phyloP scores from a whole-genome alignment of 192 early-diverging fungal genomes.

The Funneliformis mosseae region DNA sequence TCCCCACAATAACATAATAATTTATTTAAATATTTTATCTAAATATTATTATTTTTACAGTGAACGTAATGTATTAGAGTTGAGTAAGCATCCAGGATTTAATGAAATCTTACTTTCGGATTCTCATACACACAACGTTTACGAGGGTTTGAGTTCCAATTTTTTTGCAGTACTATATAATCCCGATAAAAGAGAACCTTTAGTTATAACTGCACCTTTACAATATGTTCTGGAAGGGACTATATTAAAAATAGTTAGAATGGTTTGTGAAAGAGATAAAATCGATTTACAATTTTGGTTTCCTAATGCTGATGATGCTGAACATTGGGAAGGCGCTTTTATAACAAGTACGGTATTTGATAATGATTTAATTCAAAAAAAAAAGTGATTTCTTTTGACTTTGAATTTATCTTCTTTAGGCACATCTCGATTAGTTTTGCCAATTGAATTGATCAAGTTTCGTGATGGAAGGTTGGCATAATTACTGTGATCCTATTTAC shows the following conservation, averaged over 20 bases:
- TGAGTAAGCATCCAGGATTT: slow-evolving; percentile 44
- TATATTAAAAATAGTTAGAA: slow-evolving; percentile 60
- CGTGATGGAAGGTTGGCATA: slow-evolving; percentile 38
- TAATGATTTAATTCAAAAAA: neutral
- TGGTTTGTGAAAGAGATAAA: slow-evolving; percentile 52
- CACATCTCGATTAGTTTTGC: slow-evolving; percentile 56
- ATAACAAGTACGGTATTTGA: slow-evolving; percentile 56
- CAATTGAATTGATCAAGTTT: slow-evolving; percentile 50
- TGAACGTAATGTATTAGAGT: slow-evolving; percentile 53
- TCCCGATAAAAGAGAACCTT: slow-evolving; percentile 34
- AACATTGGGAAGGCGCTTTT: slow-evolving; percentile 69
- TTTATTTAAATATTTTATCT: too few relatives aligned
- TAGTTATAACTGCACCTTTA: slow-evolving; percentile 56
- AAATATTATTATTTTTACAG: slow-evolving; percentile 33
- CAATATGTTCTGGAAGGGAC: slow-evolving; percentile 65
- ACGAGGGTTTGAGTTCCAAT: slow-evolving; percentile 74
- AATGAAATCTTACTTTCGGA: slow-evolving; percentile 67
- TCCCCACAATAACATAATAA: too few relatives aligned
- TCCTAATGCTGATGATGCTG: slow-evolving; percentile 52
- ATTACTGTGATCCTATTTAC: neutral
- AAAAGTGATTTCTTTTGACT: neutral
- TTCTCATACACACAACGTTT: slow-evolving; percentile 53
- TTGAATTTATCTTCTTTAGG: slow-evolving; percentile 38
- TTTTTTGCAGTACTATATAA: slow-evolving; percentile 57
- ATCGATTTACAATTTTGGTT: slow-evolving; percentile 59